A percentile compares a stretch with the other conserved stretches of the same genome.
Evolutionary conservation across 2,329 filamentous ascomycete species (phyloP).

Genomic region (Cladorrhinum sp.): DNA sequence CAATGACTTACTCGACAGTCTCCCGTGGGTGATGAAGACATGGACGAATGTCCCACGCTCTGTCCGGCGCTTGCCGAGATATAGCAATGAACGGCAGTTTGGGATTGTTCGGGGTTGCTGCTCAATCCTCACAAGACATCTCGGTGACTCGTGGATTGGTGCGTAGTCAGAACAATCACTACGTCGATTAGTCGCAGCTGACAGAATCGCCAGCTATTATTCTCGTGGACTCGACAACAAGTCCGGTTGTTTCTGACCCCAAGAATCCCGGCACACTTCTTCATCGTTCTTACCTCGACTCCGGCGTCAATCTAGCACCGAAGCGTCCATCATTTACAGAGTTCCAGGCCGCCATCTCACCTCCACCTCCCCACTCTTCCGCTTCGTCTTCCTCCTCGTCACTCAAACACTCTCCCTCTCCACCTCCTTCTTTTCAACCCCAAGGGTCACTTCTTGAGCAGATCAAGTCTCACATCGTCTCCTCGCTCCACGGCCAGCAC

Average conservation of each 20-base stretch:
- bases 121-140: conserved; percentile 10
- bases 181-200: neutral
- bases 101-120: conserved; percentile 14
- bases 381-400: no score
- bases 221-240: neutral
- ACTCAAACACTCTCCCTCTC: no score
- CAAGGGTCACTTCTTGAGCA: neutral
- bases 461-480: neutral
- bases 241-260: neutral
- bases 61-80: conserved; percentile 10
- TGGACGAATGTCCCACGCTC: conserved; percentile 11
- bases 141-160: conserved; percentile 12
- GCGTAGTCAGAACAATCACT: neutral
- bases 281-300: neutral
- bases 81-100: conserved; percentile 9
- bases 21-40: conserved; percentile 12
- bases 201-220: neutral
- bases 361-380: no score
- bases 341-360: no score
- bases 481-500: neutral
- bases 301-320: neutral
- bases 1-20: conserved; percentile 1
- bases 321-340: neutral
- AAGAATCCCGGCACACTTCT: neutral
- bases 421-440: neutral